A percentile compares a stretch with the other conserved stretches of the same genome.
Evolutionary conservation across 202 grass and related monocot species (phyloP).

Genomic region (Elaeis oleifera): DNA sequence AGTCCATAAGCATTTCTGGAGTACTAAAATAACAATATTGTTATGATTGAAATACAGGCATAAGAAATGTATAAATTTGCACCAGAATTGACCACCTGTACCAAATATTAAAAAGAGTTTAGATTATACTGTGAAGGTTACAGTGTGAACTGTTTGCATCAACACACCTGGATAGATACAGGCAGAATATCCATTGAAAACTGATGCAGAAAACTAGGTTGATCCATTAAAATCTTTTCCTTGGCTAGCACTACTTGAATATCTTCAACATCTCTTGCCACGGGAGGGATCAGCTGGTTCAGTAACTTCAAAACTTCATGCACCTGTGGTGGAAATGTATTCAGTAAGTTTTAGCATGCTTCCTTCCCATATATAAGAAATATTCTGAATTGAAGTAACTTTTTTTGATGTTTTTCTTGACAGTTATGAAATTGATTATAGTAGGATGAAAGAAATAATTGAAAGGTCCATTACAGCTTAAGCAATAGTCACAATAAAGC

Average conservation of each 20-base stretch:
- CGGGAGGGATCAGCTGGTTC: constrained; percentile 77
- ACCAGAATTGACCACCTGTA: constrained; percentile 78
- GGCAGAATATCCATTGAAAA: constrained; percentile 82
- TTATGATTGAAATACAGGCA: constrained; percentile 73
- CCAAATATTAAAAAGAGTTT: constrained; percentile 25
- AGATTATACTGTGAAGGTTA: constrained; percentile 10
- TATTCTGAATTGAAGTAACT: too few species aligned
- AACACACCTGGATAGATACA: constrained; percentile 84
- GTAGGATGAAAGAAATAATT: not conserved
- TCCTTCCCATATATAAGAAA: too few species aligned
- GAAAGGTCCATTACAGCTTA: not conserved
- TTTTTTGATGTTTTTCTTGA: too few species aligned
- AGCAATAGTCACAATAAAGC: not conserved
- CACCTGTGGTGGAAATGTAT: constrained; percentile 27
- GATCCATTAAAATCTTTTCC: constrained; percentile 74
- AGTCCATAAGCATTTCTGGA: constrained; percentile 71
- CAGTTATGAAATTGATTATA: too few species aligned
- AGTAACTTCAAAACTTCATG: constrained; percentile 84
- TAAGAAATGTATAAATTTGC: constrained; percentile 79
- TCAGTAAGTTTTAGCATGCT: too few species aligned
- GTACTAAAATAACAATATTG: constrained; percentile 94
- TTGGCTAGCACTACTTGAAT: constrained; percentile 58
- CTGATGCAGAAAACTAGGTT: constrained; percentile 70
- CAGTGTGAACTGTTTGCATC: constrained; percentile 14
- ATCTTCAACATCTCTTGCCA: constrained; percentile 43